phyloP scores from a whole-genome alignment of 805 yeast genomes.

The Pichia gijzeniarum region DNA sequence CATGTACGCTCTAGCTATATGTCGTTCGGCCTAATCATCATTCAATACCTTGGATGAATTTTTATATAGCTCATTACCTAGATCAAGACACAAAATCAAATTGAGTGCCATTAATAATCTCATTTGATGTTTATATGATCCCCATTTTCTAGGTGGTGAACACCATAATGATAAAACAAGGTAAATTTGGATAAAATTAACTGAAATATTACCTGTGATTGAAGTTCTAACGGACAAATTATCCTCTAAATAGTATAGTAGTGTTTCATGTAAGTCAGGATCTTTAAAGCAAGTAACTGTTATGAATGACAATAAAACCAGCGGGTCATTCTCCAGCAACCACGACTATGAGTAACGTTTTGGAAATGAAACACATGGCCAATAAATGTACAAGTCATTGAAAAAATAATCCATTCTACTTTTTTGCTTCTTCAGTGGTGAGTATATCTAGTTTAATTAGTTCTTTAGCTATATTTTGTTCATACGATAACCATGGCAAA shows the following conservation, averaged over 20 bases:
- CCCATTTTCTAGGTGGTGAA: slow-evolving; percentile 45
- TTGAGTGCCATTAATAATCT: slow-evolving; percentile 39
- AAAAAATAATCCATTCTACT: slow-evolving; percentile 33
- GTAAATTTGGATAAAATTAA: slow-evolving; percentile 37
- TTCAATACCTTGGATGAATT: slow-evolving; percentile 22
- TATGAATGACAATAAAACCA: slow-evolving; percentile 38
- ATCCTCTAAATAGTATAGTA: slow-evolving; percentile 40
- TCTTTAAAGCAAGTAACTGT: slow-evolving; percentile 45
- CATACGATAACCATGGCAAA: slow-evolving; percentile 33
- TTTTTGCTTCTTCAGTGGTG: slow-evolving; percentile 29
- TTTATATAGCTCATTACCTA: slow-evolving; percentile 34
- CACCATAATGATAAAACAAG: slow-evolving; percentile 46
- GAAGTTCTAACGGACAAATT: slow-evolving; percentile 39
- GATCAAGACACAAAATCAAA: slow-evolving; percentile 43
- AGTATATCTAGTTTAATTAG: slow-evolving; percentile 32
- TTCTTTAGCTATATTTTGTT: slow-evolving; percentile 33
- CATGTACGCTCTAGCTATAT: slow-evolving; percentile 36
- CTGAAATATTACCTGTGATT: slow-evolving; percentile 38
- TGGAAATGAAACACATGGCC: slow-evolving; percentile 46
- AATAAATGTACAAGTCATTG: slow-evolving; percentile 35
- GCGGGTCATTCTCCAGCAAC: slow-evolving; percentile 37
- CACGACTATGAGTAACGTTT: slow-evolving; percentile 34
- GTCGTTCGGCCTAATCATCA: slow-evolving; percentile 30
- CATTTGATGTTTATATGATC: slow-evolving; percentile 48
- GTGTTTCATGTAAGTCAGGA: slow-evolving; percentile 35